A percentile compares a stretch with the other conserved stretches of the same genome.
Evolutionary conservation across 202 grass and related monocot species (phyloP).

Genomic region (Setaria italica): DNA sequence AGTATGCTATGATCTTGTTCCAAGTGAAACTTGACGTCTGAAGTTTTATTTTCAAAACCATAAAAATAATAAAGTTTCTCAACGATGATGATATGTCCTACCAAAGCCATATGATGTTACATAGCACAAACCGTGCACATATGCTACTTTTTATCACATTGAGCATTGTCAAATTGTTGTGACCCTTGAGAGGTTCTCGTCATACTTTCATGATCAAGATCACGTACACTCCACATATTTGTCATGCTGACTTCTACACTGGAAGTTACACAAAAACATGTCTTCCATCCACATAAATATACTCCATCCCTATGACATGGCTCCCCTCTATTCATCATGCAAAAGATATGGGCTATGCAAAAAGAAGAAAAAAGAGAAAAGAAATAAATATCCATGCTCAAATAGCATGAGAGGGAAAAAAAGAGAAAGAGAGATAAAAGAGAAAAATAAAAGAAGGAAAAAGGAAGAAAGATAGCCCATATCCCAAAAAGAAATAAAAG

Average conservation of each 20-base stretch:
- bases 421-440: too few relatives aligned
- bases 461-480: too few relatives aligned
- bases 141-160: background rate
- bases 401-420: too few relatives aligned
- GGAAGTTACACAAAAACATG: too few relatives aligned
- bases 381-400: too few relatives aligned
- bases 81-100: background rate
- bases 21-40: background rate
- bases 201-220: background rate
- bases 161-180: background rate
- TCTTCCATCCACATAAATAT: too few relatives aligned
- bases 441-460: too few relatives aligned
- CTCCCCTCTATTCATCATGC: background rate
- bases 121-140: background rate
- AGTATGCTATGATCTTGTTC: background rate
- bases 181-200: background rate
- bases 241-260: background rate
- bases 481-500: too few relatives aligned
- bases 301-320: too few relatives aligned
- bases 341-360: too few relatives aligned
- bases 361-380: too few relatives aligned
- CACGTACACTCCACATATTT: background rate
- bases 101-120: background rate
- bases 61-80: background rate
- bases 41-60: background rate